These are phyloP conservation scores for Lobosporangium transversale DNA, from an alignment of 192 early-diverging fungal species.

Conservation along the genomic window DNA sequence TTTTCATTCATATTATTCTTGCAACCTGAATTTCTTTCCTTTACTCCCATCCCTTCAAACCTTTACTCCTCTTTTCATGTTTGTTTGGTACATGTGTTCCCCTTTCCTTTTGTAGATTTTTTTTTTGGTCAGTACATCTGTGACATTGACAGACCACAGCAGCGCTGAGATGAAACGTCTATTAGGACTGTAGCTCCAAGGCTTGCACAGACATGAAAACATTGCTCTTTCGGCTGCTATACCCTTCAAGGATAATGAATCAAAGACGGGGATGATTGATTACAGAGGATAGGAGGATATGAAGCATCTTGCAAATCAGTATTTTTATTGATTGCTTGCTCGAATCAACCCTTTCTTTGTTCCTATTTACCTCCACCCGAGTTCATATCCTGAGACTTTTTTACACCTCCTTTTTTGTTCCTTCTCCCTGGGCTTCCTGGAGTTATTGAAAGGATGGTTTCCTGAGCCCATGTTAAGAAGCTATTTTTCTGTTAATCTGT, in stretches of 20 bases:
- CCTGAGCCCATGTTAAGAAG: slow-evolving; percentile 6
- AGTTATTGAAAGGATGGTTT: too few relatives aligned
- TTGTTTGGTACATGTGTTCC: background rate
- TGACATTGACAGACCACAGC: too few relatives aligned
- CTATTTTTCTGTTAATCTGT: too few relatives aligned
- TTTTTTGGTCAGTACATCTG: too few relatives aligned
- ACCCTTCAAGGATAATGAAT: background rate
- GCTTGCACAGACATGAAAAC: too few relatives aligned
- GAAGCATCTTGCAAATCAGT: slow-evolving; percentile 15
- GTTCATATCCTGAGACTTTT: slow-evolving; percentile 32
- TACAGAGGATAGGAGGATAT: slow-evolving; percentile 3
- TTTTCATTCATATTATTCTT: background rate
- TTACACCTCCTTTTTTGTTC: slow-evolving; percentile 44
- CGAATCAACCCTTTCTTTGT: slow-evolving; percentile 18
- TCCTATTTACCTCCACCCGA: slow-evolving; percentile 15
- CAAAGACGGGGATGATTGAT: too few relatives aligned
- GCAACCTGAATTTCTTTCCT: background rate
- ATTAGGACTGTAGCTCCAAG: too few relatives aligned
- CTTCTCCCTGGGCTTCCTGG: slow-evolving; percentile 18
- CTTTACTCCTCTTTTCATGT: background rate
- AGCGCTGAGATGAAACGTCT: too few relatives aligned
- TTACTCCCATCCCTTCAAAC: background rate
- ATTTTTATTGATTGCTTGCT: slow-evolving; percentile 37
- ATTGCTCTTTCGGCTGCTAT: slow-evolving; percentile 2
- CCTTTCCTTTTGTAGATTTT: slow-evolving; percentile 9